Base-by-base conservation (phyloP, 768 basidiomycete species). In the Russula sp. region DNA sequence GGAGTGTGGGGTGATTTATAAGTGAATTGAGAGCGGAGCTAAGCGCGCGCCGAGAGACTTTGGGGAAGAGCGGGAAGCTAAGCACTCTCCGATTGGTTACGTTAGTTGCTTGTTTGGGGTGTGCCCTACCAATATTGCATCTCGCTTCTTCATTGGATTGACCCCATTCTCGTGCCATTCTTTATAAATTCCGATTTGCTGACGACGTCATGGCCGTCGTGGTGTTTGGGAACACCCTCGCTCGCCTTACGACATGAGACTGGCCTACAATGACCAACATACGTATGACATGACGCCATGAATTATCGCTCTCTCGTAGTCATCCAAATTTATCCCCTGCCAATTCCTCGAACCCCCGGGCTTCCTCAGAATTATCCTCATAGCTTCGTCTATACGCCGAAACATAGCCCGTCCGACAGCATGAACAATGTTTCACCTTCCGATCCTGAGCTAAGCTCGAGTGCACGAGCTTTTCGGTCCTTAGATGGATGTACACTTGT, bases 21-120 rank as follows among this genome's bases (percentile, higher is more conserved):
- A 45, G 42, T n/a, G 42, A n/a, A n/a, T 51, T 18, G 38, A 36
- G 7, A 18, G 42, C 11, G 18, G 16, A 8, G 18, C n/a, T 45
- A 35, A 51, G 45, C 32, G 8, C 34, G 41, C 47, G 49, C 42
- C 42, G 41, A 7, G 41, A 53, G 41, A 38, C 13, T 32, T 14
- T 39, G 35, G 51, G 50, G 48, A 39, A 29, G n/a, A 11, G 22
- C 25, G 13, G 16, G 16, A 42, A 18, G 20, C 20, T 9, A 9
- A 45, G 7, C 9, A 5, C 16, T 10, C 34, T 59, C 61, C 64
- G 61, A 64, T 64, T 65, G 65, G 62, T 58, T 63, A 53, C 43
- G 9, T 52, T 41, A 34, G 20, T 53, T 29, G 14, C 39, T 56
- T 64, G 34, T 54, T 59, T 59, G 51, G 51, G 56, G 50, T 29